Conservation (phyloP, 441 rosid species). For the Pelargonium cotyledonis region DNA sequence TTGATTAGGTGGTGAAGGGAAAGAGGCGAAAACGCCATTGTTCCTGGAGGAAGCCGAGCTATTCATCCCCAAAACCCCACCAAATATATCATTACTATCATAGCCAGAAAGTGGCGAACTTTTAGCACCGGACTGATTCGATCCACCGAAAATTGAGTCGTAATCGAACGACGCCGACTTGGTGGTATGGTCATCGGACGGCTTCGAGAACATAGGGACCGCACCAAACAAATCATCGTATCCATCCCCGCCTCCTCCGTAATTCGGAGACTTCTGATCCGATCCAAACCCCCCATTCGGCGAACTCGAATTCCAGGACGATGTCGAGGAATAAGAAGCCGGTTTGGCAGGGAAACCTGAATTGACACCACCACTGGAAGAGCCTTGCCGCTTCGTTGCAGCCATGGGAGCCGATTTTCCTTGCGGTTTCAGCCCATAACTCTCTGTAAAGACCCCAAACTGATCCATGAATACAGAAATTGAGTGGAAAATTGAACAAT, state of each 20-base stretch:
- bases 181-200: conserved; percentile 18
- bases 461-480: conserved; percentile 47
- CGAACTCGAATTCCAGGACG: conserved; percentile 31
- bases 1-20: conserved; percentile 35
- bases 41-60: conserved; percentile 25
- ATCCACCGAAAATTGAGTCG: conserved; percentile 39
- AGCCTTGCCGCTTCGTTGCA: conserved; percentile 37
- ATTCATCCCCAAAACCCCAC: conserved; percentile 35
- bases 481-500: not conserved
- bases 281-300: conserved; percentile 26
- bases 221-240: conserved; percentile 46
- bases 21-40: conserved; percentile 40
- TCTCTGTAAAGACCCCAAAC: conserved; percentile 78
- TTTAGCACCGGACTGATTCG: conserved; percentile 25
- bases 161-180: conserved; percentile 36
- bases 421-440: conserved; percentile 73
- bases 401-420: conserved; percentile 91
- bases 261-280: conserved; percentile 23
- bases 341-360: conserved; percentile 24
- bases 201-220: conserved; percentile 26
- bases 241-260: conserved; percentile 30
- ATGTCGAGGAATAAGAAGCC: not conserved
- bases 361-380: conserved; percentile 10
- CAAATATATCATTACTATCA: conserved; percentile 50
- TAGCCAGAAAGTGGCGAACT: conserved; percentile 21